Evolutionary conservation across 176 grass and related monocot species (phyloP).

Genomic region (Thinopyrum elongatum): DNA sequence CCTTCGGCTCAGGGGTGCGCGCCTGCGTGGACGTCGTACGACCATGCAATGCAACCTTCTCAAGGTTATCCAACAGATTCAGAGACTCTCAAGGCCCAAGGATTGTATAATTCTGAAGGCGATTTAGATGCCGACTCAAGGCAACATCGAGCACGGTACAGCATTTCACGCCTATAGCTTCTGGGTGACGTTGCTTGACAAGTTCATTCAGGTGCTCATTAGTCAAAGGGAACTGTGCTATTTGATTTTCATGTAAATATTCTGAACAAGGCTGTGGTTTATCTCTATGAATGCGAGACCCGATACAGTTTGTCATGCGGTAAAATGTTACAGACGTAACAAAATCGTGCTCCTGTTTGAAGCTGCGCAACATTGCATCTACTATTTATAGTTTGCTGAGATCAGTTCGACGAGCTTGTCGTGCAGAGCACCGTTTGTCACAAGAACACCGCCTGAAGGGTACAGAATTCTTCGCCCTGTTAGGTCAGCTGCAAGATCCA

Average conservation of each 20-base stretch:
- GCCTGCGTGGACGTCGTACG: background rate
- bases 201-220: background rate
- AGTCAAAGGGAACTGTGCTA: background rate
- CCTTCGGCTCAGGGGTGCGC: background rate
- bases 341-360: background rate
- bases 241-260: background rate
- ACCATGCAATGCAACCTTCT: slow-evolving; percentile 3
- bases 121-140: background rate
- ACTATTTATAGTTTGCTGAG: slow-evolving; percentile 50
- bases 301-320: background rate
- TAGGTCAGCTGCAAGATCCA: slow-evolving; percentile 79
- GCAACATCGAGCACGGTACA: background rate
- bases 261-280: background rate
- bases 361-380: background rate
- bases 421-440: slow-evolving; percentile 70
- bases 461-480: slow-evolving; percentile 68
- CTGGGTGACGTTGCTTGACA: slow-evolving; percentile 2
- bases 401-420: slow-evolving; percentile 68
- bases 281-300: background rate
- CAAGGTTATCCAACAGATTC: slow-evolving; percentile 26
- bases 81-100: slow-evolving; percentile 34
- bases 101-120: slow-evolving; percentile 2
- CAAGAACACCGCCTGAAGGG: slow-evolving; percentile 72
- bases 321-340: background rate
- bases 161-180: background rate